Conservation (phyloP, 768 basidiomycete species). For the Obba rivulosa region DNA sequence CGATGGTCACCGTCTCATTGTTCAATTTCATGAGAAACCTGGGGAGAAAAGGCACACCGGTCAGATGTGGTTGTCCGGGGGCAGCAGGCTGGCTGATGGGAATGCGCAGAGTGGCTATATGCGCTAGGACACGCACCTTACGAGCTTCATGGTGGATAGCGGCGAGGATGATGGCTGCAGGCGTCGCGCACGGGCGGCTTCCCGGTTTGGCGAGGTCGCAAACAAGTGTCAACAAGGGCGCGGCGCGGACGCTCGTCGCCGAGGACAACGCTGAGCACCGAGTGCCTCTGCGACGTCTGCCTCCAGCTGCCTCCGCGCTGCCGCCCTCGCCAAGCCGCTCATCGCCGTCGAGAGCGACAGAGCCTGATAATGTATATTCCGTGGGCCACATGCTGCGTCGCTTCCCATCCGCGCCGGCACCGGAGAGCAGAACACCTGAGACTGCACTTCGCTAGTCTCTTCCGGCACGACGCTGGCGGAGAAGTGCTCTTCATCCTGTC, state of each 20-base stretch:
- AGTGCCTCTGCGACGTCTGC: not conserved
- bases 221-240: not conserved
- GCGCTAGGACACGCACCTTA: constrained; percentile 46
- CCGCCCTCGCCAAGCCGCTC: no score
- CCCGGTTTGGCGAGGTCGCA: not conserved
- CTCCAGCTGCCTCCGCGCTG: no score
- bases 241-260: not conserved
- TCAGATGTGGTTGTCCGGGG: not conserved
- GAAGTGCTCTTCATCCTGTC: no score
- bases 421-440: no score
- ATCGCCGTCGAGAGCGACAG: no score
- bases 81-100: no score
- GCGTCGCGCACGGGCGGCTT: not conserved
- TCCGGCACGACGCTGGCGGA: no score
- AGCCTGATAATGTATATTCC: no score
- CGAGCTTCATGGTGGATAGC: constrained; percentile 69
- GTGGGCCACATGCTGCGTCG: no score
- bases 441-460: no score
- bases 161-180: not conserved
- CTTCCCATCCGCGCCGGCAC: no score
- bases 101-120: constrained; percentile 6
- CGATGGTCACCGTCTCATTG: constrained; percentile 97
- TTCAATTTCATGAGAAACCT: constrained; percentile 99
- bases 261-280: not conserved
- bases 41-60: constrained; percentile 6